phyloP scores from a whole-genome alignment of 1,139 yeast species.

The Pneumocystis carinii region DNA sequence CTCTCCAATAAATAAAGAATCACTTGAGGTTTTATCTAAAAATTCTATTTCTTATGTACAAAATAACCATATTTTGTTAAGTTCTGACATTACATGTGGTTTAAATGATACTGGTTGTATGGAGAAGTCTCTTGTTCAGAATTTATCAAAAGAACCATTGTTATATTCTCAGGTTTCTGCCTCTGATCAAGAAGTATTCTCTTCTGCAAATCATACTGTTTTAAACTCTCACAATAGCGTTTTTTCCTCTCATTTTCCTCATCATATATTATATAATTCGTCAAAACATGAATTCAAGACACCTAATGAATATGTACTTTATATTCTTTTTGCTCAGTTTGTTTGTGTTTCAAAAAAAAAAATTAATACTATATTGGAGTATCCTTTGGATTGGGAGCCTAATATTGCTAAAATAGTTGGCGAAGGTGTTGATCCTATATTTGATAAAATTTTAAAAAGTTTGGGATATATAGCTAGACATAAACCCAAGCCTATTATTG shows the following conservation, averaged over 20 bases:
- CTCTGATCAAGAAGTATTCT: not conserved
- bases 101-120: not conserved
- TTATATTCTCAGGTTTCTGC: not conserved
- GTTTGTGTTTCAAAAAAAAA: conserved; percentile 86
- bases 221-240: not conserved
- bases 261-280: not conserved
- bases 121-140: not conserved
- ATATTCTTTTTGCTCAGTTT: conserved; percentile 86
- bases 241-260: not conserved
- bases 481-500: conserved; percentile 91
- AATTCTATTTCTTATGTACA: not conserved
- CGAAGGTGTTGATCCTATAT: conserved; percentile 72
- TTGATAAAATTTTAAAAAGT: conserved; percentile 72
- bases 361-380: conserved; percentile 55
- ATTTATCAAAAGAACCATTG: not conserved
- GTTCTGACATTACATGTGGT: not conserved
- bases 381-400: conserved; percentile 58
- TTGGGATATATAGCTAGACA: conserved; percentile 80
- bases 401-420: conserved; percentile 69
- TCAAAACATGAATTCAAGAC: conserved; percentile 33
- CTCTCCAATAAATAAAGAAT: not conserved
- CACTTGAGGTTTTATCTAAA: not conserved
- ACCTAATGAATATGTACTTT: conserved; percentile 87
- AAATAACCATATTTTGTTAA: not conserved
- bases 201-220: not conserved